Evolutionary conservation across 2,329 filamentous ascomycete genomes (phyloP).

Genomic region (Lasiodiplodia theobromae): DNA sequence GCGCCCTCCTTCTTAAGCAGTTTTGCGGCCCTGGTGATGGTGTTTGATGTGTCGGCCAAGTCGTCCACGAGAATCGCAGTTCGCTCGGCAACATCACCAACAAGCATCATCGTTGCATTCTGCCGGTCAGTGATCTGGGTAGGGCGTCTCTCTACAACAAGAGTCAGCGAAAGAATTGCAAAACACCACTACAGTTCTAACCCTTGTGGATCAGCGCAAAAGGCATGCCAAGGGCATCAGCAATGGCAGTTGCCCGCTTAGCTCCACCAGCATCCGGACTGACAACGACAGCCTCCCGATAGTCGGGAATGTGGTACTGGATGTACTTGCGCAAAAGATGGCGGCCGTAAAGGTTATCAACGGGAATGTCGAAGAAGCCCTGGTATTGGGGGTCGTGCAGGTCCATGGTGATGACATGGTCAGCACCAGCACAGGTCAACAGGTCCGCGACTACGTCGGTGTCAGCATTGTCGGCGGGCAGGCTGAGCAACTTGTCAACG

Average conservation of each 20-base stretch:
- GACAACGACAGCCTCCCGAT: conserved; percentile 87
- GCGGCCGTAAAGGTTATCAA: conserved; percentile 94
- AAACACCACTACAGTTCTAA: conserved; percentile 13
- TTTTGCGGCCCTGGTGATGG: conserved; percentile 94
- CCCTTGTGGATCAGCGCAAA: conserved; percentile 98
- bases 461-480: background rate
- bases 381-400: conserved; percentile 96
- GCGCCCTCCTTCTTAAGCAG: conserved; percentile 93
- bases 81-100: conserved; percentile 81
- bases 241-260: conserved; percentile 94
- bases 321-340: conserved; percentile 73
- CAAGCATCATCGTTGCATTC: conserved; percentile 88
- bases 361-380: conserved; percentile 98
- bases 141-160: conserved; percentile 76
- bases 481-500: background rate
- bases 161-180: background rate
- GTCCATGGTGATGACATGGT: conserved; percentile 98
- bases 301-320: conserved; percentile 83
- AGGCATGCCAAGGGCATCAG: conserved; percentile 89
- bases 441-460: conserved; percentile 74
- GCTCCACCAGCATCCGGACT: conserved; percentile 96
- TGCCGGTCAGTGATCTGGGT: conserved; percentile 86
- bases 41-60: conserved; percentile 94
- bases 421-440: conserved; percentile 91
- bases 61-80: conserved; percentile 94